Percentiles rank a stretch among this genome's conserved stretches.
These are phyloP conservation scores for Hibiscus mutabilis DNA, from an alignment of 345 rosid genomes.

Conservation along the genomic window DNA sequence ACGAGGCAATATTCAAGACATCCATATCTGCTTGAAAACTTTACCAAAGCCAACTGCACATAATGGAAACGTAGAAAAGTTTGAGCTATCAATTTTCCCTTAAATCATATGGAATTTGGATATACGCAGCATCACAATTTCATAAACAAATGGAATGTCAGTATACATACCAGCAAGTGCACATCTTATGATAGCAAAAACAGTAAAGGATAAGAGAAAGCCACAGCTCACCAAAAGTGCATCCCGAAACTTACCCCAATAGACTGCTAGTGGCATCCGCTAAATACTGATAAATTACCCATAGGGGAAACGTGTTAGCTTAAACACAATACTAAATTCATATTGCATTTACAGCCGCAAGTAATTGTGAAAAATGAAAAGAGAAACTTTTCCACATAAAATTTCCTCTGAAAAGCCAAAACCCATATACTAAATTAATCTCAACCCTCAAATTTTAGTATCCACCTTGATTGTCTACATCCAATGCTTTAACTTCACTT, in stretches of 20 bases:
- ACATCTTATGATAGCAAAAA: constrained; percentile 51
- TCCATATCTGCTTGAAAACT: not conserved
- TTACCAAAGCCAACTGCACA: not conserved
- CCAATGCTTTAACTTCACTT: too few species aligned
- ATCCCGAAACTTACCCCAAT: constrained; percentile 70
- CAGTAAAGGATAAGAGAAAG: constrained; percentile 62
- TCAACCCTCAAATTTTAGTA: too few species aligned
- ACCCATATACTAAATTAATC: not conserved
- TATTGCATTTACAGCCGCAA: too few species aligned
- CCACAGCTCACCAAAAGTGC: constrained; percentile 75
- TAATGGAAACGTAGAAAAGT: not conserved
- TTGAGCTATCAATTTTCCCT: not conserved
- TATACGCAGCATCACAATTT: constrained; percentile 64
- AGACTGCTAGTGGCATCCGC: constrained; percentile 60
- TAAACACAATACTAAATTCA: too few species aligned
- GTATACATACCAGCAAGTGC: not conserved
- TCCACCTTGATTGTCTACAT: not conserved
- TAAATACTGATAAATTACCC: constrained; percentile 15
- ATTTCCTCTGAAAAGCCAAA: not conserved
- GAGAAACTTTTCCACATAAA: too few species aligned
- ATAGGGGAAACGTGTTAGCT: too few species aligned
- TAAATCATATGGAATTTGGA: constrained; percentile 75
- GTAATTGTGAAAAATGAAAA: too few species aligned
- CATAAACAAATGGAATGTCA: constrained; percentile 62
- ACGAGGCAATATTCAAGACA: constrained; percentile 1